Percentiles rank a stretch among this genome's conserved stretches.
Conservation (phyloP, 2,329 filamentous ascomycete genomes). For the Neoscytalidium dimidiatum region DNA sequence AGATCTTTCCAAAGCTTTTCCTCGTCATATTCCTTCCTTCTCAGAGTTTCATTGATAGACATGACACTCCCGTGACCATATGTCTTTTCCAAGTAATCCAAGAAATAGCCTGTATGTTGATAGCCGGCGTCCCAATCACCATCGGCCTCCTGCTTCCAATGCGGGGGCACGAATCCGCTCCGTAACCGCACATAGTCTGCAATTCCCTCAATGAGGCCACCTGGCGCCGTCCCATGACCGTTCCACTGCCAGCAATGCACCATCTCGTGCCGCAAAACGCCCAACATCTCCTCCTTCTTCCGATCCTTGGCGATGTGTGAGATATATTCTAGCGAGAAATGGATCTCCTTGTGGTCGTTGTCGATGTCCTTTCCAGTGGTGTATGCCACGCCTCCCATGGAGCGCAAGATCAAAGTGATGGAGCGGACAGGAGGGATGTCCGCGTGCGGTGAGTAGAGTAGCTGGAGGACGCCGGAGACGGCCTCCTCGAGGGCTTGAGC, state of each 20-base stretch:
- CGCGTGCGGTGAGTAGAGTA: slow-evolving; percentile 62
- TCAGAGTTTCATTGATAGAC: slow-evolving; percentile 67
- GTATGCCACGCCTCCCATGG: slow-evolving; percentile 85
- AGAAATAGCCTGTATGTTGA: slow-evolving; percentile 86
- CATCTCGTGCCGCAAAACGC: slow-evolving; percentile 87
- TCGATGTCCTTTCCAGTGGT: slow-evolving; percentile 80
- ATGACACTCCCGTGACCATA: slow-evolving; percentile 55
- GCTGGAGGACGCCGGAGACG: slow-evolving; percentile 67
- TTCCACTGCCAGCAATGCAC: slow-evolving; percentile 94
- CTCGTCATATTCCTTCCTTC: slow-evolving; percentile 45
- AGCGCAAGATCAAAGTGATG: slow-evolving; percentile 77
- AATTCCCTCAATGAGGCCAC: slow-evolving; percentile 85
- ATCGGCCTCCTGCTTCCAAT: slow-evolving; percentile 68
- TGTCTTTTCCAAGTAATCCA: slow-evolving; percentile 77
- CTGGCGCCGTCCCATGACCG: slow-evolving; percentile 55
- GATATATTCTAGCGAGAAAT: slow-evolving; percentile 80
- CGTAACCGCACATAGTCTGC: slow-evolving; percentile 89
- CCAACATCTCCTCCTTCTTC: slow-evolving; percentile 66
- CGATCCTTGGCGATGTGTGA: slow-evolving; percentile 36
- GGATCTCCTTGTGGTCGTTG: slow-evolving; percentile 87
- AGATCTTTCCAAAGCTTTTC: slow-evolving; percentile 66
- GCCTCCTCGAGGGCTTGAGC: slow-evolving; percentile 62
- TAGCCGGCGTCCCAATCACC: slow-evolving; percentile 87
- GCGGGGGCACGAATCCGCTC: slow-evolving; percentile 72
- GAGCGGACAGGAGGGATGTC: slow-evolving; percentile 70